These are phyloP conservation scores for Talaromyces sp. DNA, from an alignment of 2,329 filamentous ascomycete genomes.

Conservation along the genomic window DNA sequence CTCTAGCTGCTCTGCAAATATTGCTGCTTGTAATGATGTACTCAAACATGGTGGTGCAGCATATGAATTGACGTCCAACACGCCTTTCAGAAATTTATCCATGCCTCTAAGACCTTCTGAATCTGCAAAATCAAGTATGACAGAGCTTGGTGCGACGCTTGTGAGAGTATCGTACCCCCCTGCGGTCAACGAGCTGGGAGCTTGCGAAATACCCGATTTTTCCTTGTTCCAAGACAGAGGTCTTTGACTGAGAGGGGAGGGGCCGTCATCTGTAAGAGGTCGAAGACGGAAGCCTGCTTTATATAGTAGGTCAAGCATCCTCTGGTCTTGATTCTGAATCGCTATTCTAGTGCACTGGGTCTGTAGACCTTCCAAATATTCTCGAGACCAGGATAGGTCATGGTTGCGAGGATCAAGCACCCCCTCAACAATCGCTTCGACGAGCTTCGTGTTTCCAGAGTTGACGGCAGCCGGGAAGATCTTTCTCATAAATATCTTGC, in stretches of 20 bases:
- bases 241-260: not conserved
- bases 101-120: no score
- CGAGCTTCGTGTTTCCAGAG: not conserved
- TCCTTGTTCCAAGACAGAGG: no score
- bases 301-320: constrained; percentile 9
- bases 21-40: constrained; percentile 11
- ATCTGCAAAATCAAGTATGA: no score
- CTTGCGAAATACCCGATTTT: no score
- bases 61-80: no score
- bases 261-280: not conserved
- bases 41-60: no score
- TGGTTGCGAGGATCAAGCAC: no score
- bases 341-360: constrained; percentile 7
- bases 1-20: not conserved
- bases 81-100: no score
- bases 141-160: no score
- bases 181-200: no score
- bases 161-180: no score
- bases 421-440: no score
- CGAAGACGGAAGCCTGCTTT: not conserved
- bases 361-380: not conserved
- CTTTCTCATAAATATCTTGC: constrained; percentile 4
- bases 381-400: not conserved
- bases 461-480: constrained; percentile 5
- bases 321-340: not conserved